Evolutionary conservation across 371 early-diverging fungal species (phyloP).

Genomic region (Actinomortierella ambigua): DNA sequence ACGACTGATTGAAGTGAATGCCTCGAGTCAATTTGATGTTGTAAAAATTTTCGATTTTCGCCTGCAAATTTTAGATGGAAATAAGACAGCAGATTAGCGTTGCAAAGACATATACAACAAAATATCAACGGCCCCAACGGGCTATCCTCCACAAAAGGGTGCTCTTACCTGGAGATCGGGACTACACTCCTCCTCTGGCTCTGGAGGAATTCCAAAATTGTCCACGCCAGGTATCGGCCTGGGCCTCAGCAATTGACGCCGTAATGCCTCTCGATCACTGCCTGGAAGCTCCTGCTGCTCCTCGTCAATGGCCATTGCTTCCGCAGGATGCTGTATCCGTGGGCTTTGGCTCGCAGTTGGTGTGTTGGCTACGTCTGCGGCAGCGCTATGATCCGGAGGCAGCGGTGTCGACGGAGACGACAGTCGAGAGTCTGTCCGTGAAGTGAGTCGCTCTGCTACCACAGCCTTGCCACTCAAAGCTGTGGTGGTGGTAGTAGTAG

Average conservation of each 20-base stretch:
- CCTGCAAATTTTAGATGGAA: constrained; percentile 50
- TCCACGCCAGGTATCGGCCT: constrained; percentile 46
- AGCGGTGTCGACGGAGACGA: constrained; percentile 25
- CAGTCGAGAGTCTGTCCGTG: too few species aligned
- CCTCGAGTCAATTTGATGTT: constrained; percentile 56
- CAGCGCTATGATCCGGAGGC: constrained; percentile 41
- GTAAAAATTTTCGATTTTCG: constrained; percentile 66
- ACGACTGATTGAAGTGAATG: constrained; percentile 68
- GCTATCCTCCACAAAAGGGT: too few species aligned
- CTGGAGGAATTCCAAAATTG: constrained; percentile 52
- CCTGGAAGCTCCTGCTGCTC: constrained; percentile 1
- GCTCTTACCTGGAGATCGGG: constrained; percentile 57
- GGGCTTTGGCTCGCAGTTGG: constrained; percentile 37
- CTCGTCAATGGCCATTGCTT: constrained; percentile 10
- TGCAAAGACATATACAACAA: too few species aligned
- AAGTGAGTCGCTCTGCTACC: too few species aligned
- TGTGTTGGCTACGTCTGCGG: constrained; percentile 37
- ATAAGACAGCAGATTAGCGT: too few species aligned
- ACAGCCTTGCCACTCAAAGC: too few species aligned
- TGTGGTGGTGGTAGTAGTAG: too few species aligned
- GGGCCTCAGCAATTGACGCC: constrained; percentile 42
- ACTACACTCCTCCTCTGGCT: constrained; percentile 52
- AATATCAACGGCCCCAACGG: too few species aligned
- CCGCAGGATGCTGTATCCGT: constrained; percentile 1
- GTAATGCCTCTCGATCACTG: constrained; percentile 10